Evolutionary conservation across 345 rosid species (phyloP), one percentile per base, ranked within the genome.

Genomic region (Physaria fendleri): DNA sequence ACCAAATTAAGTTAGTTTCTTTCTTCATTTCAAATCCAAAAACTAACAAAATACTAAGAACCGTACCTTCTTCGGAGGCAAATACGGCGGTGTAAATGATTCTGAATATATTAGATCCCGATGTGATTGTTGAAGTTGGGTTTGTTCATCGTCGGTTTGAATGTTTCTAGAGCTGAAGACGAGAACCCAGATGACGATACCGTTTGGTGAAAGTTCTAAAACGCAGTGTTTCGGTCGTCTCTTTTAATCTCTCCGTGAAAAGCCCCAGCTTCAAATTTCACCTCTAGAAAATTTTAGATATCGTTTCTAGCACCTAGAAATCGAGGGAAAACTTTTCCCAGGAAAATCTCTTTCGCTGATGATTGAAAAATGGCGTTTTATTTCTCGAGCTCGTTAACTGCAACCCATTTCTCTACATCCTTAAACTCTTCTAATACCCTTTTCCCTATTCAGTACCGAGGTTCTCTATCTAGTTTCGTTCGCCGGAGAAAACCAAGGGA

Each of bases 341-440:
- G 45, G n/a, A n/a, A n/a, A n/a, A n/a, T n/a, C 8, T 42, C 21
- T 20, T 2, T 20, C 37, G n/a, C 43, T 57, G 56, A 62, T 74
- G 71, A 23, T 64, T 56, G 33, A 27, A 50, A 11, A 48, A 83
- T 86, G 95, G 57, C 77, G 57, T 73, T 76, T 40, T 68, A 73
- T 66, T 8, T 63, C 37, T 75, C 78, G 4, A 74, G 72, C 23
- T 74, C 84, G 35, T 41, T 79, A 28, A 44, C 68, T 68, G 65
- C 69, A 34, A 58, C 76, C 47, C 71, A 55, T 10, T 38, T 73
- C 60, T 64, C 75, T 2, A 61, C 58, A 56, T 67, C 71, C 54
- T 55, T 68, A 46, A 49, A 52, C 60, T 67, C 74, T 47, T 74
- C 72, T 23, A 64, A 61, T 48, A 57, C 71, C 61, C 48, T 68